Evolutionary conservation across 1,284 basidiomycete species (phyloP).

Genomic region (Ceraceosorus bombacis): DNA sequence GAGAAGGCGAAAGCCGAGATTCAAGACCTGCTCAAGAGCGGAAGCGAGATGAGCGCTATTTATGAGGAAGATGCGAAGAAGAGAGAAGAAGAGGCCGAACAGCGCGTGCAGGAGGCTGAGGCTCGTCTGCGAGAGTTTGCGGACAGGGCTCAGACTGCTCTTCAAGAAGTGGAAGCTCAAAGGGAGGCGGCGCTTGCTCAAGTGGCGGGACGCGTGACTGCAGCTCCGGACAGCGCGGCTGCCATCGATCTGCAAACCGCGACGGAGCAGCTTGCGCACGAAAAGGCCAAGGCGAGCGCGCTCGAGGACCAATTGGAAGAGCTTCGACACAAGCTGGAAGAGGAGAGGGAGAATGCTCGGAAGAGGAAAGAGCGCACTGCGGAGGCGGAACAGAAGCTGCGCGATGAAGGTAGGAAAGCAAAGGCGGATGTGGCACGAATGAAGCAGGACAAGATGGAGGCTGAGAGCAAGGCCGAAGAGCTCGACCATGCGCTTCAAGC

Average conservation of each 20-base stretch:
- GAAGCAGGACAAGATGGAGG: constrained; percentile 23
- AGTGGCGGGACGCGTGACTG: constrained; percentile 60
- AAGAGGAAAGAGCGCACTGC: constrained; percentile 57
- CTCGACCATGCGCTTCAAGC: constrained; percentile 40
- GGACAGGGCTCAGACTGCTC: constrained; percentile 78
- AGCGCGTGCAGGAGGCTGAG: constrained; percentile 15
- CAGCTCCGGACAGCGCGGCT: constrained; percentile 1
- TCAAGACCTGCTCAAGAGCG: constrained; percentile 71
- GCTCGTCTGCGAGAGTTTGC: constrained; percentile 66
- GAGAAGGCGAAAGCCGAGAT: constrained; percentile 54
- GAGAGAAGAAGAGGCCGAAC: no score
- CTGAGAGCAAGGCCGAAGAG: constrained; percentile 32
- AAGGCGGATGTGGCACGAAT: constrained; percentile 61
- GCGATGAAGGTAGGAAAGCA: constrained; percentile 33
- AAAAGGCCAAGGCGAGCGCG: constrained; percentile 25
- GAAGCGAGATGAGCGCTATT: constrained; percentile 57
- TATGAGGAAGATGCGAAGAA: constrained; percentile 22
- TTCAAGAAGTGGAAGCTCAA: constrained; percentile 62
- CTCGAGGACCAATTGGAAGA: constrained; percentile 84
- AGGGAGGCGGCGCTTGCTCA: constrained; percentile 60
- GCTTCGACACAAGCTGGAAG: constrained; percentile 62
- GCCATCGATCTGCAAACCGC: constrained; percentile 4
- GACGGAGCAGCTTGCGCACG: constrained; percentile 15
- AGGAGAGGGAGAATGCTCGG: constrained; percentile 60
- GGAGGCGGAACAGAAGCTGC: constrained; percentile 58